Base-by-base conservation (phyloP, 2,329 filamentous ascomycete species). In the Berkeleyomyces basicola region DNA sequence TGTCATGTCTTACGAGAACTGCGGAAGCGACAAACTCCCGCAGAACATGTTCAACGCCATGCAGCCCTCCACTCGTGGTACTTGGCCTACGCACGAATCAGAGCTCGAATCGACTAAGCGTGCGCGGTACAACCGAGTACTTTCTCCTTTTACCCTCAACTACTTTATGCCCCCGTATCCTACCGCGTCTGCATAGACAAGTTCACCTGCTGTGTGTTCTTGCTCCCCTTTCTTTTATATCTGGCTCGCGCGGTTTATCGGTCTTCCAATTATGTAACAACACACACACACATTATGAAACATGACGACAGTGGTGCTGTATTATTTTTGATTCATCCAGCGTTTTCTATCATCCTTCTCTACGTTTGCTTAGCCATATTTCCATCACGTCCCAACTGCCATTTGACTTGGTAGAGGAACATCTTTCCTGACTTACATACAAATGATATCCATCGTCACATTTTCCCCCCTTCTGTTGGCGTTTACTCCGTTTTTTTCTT, bases 11-110 rank as follows among this genome's bases (percentile, higher is more conserved):
- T 68, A 69, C 31, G 70, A 74, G 66, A 68, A 76, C 61, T 68
- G 74, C 6, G 85, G 82, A 11, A 76, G 80, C 62, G 83, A 87
- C 64, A 74, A 77, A 63, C 73, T 76, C n/a, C 74, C 85, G 7
- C 84, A 87, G 69, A 82, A 86, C 65, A 84, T 69, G 69, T 60
- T 71, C 74, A 23, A 23, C 23, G 23, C 23, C 23, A 23, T 66
- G 63, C 70, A 14, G 10, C n/a, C 43, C 53, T 53, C 43, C 6
- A 23, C 66, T 67, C 65, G 66, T 61, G 65, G 66, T 59, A 68
- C 68, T 39, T 64, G 67, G 62, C 58, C 66, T 14, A 77, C 74
- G 72, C 68, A 75, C 42, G 71, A 74, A 51, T 67, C 71, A 9
- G 58, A 43, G 5, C 7, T 44, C 9, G 58, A 59, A n/a, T 59